A percentile compares a stretch with the other conserved stretches of the same genome.
These are phyloP conservation scores for Pelargonium myrrhifolium DNA, from an alignment of 441 rosid genomes.

Conservation along the genomic window DNA sequence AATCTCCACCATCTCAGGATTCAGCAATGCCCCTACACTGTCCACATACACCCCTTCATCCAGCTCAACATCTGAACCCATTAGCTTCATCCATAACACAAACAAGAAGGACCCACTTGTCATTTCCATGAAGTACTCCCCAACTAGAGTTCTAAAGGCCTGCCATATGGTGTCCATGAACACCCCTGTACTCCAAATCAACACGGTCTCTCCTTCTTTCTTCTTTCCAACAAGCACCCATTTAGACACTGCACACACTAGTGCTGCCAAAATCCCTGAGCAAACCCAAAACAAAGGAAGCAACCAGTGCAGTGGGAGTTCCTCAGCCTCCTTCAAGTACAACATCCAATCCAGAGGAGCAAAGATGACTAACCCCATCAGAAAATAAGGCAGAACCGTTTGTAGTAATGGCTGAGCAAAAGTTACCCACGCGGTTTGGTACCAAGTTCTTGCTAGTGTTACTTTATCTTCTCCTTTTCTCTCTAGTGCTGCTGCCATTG, in stretches of 20 bases:
- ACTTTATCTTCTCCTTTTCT: constrained; percentile 24
- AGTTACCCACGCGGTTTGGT: constrained; percentile 40
- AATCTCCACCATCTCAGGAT: constrained; percentile 68
- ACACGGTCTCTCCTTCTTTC: constrained; percentile 42
- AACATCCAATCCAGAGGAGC: constrained; percentile 33
- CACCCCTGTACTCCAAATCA: constrained; percentile 45
- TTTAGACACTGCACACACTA: constrained; percentile 42
- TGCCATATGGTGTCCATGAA: constrained; percentile 63
- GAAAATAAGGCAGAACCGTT: constrained; percentile 45
- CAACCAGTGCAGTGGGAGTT: constrained; percentile 32
- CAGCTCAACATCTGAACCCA: constrained; percentile 46
- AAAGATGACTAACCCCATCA: constrained; percentile 33
- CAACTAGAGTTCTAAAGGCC: constrained; percentile 47
- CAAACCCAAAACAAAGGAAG: constrained; percentile 45
- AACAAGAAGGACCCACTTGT: constrained; percentile 39
- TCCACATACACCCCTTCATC: constrained; percentile 47
- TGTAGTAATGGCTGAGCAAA: constrained; percentile 54
- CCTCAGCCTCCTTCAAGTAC: constrained; percentile 23
- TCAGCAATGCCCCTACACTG: constrained; percentile 51
- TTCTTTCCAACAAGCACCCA: constrained; percentile 56
- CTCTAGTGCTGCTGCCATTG: constrained; percentile 43
- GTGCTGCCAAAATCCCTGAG: constrained; percentile 38
- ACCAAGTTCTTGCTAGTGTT: constrained; percentile 45
- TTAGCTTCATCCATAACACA: constrained; percentile 42
- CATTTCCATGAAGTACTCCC: constrained; percentile 59